Evolutionary conservation across 116 monocot species (phyloP).

Genomic region (Dioscorea cayenensis): DNA sequence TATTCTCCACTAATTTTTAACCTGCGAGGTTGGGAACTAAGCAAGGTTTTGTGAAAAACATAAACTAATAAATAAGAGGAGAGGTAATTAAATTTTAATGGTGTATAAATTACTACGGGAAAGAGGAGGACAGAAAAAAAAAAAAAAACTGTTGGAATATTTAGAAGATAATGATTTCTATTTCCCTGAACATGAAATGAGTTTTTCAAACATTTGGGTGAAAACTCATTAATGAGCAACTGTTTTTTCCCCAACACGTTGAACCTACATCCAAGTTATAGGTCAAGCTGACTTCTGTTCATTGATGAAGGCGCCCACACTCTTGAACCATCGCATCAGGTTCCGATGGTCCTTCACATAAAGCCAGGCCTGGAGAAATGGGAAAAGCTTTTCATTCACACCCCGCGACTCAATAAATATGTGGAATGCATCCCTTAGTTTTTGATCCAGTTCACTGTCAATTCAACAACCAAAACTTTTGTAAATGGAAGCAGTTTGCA

Average conservation of each 20-base stretch:
- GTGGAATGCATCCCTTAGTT: slow-evolving; percentile 81
- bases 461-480: neutral
- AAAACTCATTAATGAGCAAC: neutral
- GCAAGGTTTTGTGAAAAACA: too few species aligned
- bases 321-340: slow-evolving; percentile 92
- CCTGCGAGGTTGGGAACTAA: too few species aligned
- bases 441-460: slow-evolving; percentile 80
- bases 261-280: neutral
- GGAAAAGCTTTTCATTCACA: slow-evolving; percentile 79
- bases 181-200: neutral
- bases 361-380: slow-evolving; percentile 92
- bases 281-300: slow-evolving; percentile 9
- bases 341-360: slow-evolving; percentile 93
- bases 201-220: neutral
- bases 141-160: too few species aligned
- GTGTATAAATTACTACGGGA: too few species aligned
- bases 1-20: too few species aligned
- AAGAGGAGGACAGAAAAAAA: too few species aligned
- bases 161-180: neutral
- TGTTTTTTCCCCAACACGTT: neutral
- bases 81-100: too few species aligned
- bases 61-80: too few species aligned
- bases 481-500: too few species aligned
- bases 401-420: slow-evolving; percentile 77
- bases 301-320: slow-evolving; percentile 51